These are phyloP conservation scores for Viola pubescens DNA, from an alignment of 441 rosid species.

Conservation along the genomic window DNA sequence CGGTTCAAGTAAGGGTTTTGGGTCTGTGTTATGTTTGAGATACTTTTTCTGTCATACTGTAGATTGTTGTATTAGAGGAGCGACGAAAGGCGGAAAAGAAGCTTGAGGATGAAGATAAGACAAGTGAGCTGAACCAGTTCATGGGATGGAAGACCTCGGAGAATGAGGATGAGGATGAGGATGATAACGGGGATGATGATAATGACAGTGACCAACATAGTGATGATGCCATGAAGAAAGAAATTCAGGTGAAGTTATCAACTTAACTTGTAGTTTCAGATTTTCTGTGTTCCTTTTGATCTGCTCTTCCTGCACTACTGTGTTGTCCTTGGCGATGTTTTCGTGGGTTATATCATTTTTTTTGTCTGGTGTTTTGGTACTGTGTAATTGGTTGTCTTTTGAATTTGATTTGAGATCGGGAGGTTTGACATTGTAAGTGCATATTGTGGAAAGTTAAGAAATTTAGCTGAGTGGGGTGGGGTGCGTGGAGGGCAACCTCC, in stretches of 20 bases:
- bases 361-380: not conserved
- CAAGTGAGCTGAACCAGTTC: slow-evolving; percentile 29
- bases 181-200: slow-evolving; percentile 13
- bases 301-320: not conserved
- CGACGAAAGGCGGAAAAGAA: slow-evolving; percentile 38
- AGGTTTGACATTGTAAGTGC: no score
- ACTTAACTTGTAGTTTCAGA: not conserved
- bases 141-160: slow-evolving; percentile 25
- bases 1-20: not conserved
- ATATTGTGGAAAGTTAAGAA: no score
- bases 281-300: not conserved
- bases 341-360: not conserved
- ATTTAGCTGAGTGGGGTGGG: no score
- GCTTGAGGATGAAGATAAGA: slow-evolving; percentile 37
- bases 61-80: slow-evolving; percentile 77
- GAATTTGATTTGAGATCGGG: no score
- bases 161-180: slow-evolving; percentile 19
- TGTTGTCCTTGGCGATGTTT: not conserved
- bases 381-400: not conserved
- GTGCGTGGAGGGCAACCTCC: no score
- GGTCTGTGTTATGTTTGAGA: not conserved
- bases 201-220: slow-evolving; percentile 19
- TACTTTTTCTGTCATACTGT: slow-evolving; percentile 4
- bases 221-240: slow-evolving; percentile 27
- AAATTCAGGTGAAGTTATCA: slow-evolving; percentile 28